phyloP scores from a whole-genome alignment of 176 grass and related monocot genomes.

The Carex pumila region DNA sequence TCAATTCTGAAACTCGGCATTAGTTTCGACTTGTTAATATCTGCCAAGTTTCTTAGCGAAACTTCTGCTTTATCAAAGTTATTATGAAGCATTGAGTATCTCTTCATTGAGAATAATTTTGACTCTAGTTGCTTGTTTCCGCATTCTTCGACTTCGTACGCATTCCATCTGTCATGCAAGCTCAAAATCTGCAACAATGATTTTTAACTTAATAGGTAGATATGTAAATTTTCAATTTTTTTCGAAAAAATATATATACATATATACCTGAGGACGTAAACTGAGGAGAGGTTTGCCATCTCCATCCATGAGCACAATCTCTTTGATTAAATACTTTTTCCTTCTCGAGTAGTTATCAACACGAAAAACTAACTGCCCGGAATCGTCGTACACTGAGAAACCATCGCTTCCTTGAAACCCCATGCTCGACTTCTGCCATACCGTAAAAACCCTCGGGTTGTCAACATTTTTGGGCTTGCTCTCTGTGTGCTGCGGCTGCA shows the following conservation, averaged over 20 bases:
- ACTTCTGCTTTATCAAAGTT: neutral
- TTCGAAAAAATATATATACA: neutral
- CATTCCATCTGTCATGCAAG: neutral
- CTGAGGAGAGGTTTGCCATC: conserved; percentile 34
- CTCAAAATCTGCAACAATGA: neutral
- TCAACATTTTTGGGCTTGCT: neutral
- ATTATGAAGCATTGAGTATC: neutral
- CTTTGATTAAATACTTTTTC: conserved; percentile 42
- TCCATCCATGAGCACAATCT: conserved; percentile 74
- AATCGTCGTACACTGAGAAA: conserved; percentile 29
- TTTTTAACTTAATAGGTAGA: too few species aligned
- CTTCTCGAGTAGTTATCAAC: conserved; percentile 75
- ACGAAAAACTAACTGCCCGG: conserved; percentile 4
- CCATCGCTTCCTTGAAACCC: conserved; percentile 31
- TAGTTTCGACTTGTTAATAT: neutral
- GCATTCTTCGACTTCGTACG: neutral
- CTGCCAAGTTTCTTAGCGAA: neutral
- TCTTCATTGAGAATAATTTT: neutral
- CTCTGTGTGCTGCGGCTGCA: neutral
- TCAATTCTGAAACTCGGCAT: neutral
- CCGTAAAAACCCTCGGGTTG: conserved; percentile 18
- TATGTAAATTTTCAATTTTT: neutral
- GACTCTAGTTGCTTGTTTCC: neutral
- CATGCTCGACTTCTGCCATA: conserved; percentile 36
- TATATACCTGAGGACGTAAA: conserved; percentile 50